Percentiles rank a stretch among this genome's conserved stretches.
Evolutionary conservation across 495 filamentous ascomycete species (phyloP).

Genomic region (Penicillium angulare): DNA sequence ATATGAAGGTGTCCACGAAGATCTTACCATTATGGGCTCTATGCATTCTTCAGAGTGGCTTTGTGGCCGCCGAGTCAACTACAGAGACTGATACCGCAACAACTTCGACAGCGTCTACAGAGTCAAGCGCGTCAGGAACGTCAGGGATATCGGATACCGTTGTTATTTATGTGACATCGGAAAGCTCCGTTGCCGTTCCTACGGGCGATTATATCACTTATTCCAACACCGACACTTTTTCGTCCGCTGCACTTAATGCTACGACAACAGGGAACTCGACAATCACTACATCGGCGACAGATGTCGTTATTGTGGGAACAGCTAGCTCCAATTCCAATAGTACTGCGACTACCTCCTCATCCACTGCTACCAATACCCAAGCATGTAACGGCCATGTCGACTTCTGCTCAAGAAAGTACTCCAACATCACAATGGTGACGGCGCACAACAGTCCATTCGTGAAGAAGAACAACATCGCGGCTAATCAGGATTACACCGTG

Average conservation of each 20-base stretch:
- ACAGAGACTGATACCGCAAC: slow-evolving; percentile 13
- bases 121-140: slow-evolving; percentile 21
- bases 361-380: slow-evolving; percentile 61
- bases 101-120: not conserved
- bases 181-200: slow-evolving; percentile 33
- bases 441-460: slow-evolving; percentile 89
- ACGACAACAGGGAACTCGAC: slow-evolving; percentile 33
- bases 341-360: slow-evolving; percentile 34
- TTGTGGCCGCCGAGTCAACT: not conserved
- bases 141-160: slow-evolving; percentile 18
- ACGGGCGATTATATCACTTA: slow-evolving; percentile 21
- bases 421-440: slow-evolving; percentile 85
- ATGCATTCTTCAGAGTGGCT: not conserved
- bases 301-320: slow-evolving; percentile 20
- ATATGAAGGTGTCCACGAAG: not conserved
- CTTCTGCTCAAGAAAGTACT: slow-evolving; percentile 77
- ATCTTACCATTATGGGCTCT: not conserved
- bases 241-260: slow-evolving; percentile 1
- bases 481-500: slow-evolving; percentile 74
- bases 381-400: slow-evolving; percentile 85
- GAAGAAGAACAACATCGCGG: slow-evolving; percentile 61
- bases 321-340: slow-evolving; percentile 47
- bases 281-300: slow-evolving; percentile 31
- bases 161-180: slow-evolving; percentile 22
- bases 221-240: slow-evolving; percentile 19